Base-by-base conservation (phyloP, 2,329 filamentous ascomycete genomes). In the Karstenula rhodostoma region DNA sequence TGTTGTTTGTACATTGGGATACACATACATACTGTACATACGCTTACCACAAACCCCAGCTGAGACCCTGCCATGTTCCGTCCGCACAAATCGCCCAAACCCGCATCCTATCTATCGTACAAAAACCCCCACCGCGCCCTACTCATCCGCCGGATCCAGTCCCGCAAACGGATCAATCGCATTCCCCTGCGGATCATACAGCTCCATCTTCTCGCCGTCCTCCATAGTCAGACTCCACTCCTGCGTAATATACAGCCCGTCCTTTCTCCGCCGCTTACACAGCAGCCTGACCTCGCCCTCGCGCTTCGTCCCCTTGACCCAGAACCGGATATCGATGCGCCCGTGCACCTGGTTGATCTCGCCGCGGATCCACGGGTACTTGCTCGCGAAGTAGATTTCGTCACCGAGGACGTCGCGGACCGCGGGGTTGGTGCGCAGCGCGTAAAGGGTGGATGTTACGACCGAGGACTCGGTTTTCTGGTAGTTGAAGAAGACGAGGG, bases 401-500 rank as follows among this genome's bases (percentile, higher is more conserved):
- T 97, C 92, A 65, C 95, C 95, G 29, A 99, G 86, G 48, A 90
- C 81, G 59, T 88, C 89, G 72, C 94, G 88, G 48, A 93, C 95
- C 60, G 83, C 81, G 2, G 86, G 81, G 59, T 90, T 93, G 2
- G 92, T 96, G 65, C 95, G 91, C 65, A 99, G 86, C 1, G 94
- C 91, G 83, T 98, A 99, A 29, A 99, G 86, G 4, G 93, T 95
- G 57, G 91, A 92, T 57, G 88, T 88, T n/a, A 97, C 80, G 17
- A 83, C 91, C 57, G 91, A 91, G 27, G 89, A 93, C n/a, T 91
- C 93, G 59, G 89, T 88, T 79, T 97, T 97, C 79, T 99, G 94
- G 86, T 99, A 98, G 86, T 99, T 99, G 90, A 99, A 98, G 79
- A 99, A 97, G 68, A 90, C 92, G 61, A 96, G 82, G 67, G 89